Percentiles rank a stretch among this genome's conserved stretches.
Evolutionary conservation across 495 filamentous ascomycete species (phyloP).

Genomic region (Podospora comata): DNA sequence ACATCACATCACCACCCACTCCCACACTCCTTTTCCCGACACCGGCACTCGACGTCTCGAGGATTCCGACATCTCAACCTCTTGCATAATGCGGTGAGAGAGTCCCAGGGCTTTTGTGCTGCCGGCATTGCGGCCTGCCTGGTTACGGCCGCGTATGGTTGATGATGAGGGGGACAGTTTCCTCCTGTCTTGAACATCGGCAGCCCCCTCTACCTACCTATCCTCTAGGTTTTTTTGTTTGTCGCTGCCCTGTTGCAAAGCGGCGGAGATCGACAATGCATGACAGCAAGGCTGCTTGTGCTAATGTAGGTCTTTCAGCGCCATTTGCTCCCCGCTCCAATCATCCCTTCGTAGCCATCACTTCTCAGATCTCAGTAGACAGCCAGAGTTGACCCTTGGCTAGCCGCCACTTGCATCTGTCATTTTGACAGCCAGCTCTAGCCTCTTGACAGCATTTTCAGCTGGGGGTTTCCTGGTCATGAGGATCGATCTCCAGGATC

Average conservation of each 20-base stretch:
- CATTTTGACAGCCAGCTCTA: background rate
- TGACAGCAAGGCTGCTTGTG: conserved; percentile 1
- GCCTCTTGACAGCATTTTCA: background rate
- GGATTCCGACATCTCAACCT: background rate
- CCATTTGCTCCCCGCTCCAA: background rate
- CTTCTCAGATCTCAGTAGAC: background rate
- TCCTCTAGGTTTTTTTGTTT: background rate
- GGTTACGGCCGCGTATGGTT: background rate
- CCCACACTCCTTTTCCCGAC: background rate
- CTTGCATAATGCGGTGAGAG: background rate
- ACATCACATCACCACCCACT: background rate
- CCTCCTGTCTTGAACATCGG: background rate
- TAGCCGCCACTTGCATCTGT: background rate
- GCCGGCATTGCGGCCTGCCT: background rate
- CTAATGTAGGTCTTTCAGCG: conserved; percentile 1
- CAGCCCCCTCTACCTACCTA: background rate
- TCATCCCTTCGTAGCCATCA: background rate
- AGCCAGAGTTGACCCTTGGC: background rate
- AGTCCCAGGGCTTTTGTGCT: background rate
- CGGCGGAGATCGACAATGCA: conserved; percentile 3
- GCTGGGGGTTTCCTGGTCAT: background rate
- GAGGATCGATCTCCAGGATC: background rate
- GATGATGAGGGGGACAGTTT: background rate
- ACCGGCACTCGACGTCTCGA: background rate
- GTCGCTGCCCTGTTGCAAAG: background rate